A percentile compares a stretch with the other conserved stretches of the same genome.
phyloP scores from a whole-genome alignment of 1,284 basidiomycete species.

The Papiliotrema flavescens region DNA sequence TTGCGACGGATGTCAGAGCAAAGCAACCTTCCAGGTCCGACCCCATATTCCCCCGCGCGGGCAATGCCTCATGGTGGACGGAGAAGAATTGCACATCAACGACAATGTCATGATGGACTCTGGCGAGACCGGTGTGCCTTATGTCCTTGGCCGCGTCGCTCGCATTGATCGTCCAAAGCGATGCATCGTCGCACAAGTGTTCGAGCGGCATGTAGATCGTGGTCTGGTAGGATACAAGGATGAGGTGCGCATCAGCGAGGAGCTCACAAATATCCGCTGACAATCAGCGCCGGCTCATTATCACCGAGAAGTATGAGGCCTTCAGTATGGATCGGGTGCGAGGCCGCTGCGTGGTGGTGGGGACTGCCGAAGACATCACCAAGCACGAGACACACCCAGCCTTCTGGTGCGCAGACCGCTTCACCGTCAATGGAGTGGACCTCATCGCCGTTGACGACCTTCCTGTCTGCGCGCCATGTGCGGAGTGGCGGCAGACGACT shows the following conservation, averaged over 20 bases:
- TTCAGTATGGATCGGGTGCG: neutral
- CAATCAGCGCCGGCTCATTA: constrained; percentile 4
- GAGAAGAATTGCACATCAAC: constrained; percentile 8
- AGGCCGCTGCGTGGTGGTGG: constrained; percentile 1
- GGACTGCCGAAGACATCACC: no score
- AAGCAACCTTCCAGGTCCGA: neutral
- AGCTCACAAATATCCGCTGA: neutral
- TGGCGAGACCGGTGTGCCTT: constrained; percentile 7
- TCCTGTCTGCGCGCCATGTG: neutral
- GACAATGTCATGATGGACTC: constrained; percentile 24
- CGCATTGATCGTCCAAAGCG: neutral
- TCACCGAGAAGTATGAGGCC: neutral
- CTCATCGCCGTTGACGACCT: neutral
- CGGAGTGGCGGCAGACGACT: neutral
- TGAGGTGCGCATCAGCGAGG: neutral
- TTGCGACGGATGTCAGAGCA: neutral
- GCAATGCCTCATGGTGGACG: no score
- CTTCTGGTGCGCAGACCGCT: constrained; percentile 3
- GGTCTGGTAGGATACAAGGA: neutral
- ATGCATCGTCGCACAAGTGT: constrained; percentile 1
- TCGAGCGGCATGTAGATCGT: neutral
- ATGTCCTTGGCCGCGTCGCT: constrained; percentile 14
- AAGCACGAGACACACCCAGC: neutral
- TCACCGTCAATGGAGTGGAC: neutral
- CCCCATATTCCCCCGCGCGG: no score